Base-by-base conservation (phyloP, 2,329 filamentous ascomycete genomes). In the Cordyceps javanica region DNA sequence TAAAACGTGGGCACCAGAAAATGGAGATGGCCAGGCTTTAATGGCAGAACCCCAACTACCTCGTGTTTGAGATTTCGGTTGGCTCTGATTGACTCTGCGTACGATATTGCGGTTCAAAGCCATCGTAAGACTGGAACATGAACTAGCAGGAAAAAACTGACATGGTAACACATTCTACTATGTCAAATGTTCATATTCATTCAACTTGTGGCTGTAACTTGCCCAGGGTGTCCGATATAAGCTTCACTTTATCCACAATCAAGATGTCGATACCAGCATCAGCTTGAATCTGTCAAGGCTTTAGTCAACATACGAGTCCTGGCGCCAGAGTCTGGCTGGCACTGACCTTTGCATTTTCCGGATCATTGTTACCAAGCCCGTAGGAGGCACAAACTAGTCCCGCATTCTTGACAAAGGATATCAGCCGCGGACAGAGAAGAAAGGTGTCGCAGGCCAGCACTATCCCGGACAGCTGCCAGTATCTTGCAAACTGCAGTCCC, bases 401-500 rank as follows among this genome's bases (percentile, higher is more conserved):
- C 5, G 59, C 58, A n/a, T 45, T 60, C 62, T 70, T 71, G 5
- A 72, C 69, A 36, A 68, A 64, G 4, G 56, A 45, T n/a, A 75
- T 64, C 16, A 75, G 64, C 53, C 67, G 59, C 3, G 73, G 73
- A 26, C 68, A 73, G 5, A 69, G 48, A 7, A 75, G 46, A n/a
- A 75, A 61, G 42, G 68, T 59, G 46, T 76, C 69, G 6, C 68
- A 69, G 1, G 67, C 66, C 19, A 73, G 62, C 19, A 75, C 69
- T 30, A 76, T 58, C 0, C 74, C 74, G 7, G 65, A 51, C 10
- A 76, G 64, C 7, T 65, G 63, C 73, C 72, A 76, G 34, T 62
- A 57, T 41, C 64, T 66, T 14, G 73, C 72, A 59, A 75, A 75
- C n/a, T 63, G 63, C 19, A 74, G 62, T 1, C 70, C 73, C 23